Base-by-base conservation (phyloP, 306 rosid genomes). In the Alnus rubra region DNA sequence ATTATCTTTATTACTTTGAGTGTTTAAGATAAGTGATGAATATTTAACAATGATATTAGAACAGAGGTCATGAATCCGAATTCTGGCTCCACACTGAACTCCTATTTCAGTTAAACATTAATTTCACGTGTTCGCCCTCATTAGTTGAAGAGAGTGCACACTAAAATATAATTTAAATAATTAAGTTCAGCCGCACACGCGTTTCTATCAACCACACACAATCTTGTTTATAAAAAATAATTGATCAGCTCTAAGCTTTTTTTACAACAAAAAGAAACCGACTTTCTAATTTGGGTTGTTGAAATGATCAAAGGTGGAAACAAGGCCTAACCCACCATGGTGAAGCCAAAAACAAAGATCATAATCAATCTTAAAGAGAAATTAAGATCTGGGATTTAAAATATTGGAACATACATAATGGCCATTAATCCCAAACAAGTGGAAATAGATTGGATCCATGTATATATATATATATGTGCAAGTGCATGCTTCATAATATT, bases 361-460 rank as follows among this genome's bases (percentile, higher is more conserved):
- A 15, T 1, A 55, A 64, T 35, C 45, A 64, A 37, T 64, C 70
- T 7, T 64, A 2, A 7, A 35, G 70, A 64, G 10, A 14, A 51
- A 67, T 67, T 59, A 19, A 2, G 56, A 47, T 48, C 44, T 63
- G 73, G 78, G 74, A 42, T 54, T 23, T 69, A 13, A 76, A 72
- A 81, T 9, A 16, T 15, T 70, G 18, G 28, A 35, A 10, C 52
- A 81, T 19, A 48, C 48, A 55, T 73, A 78, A 70, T 42, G 77
- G 67, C 50, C 37, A 72, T 45, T 52, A 76, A 42, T 42, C 4
- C 45, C 45, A 14, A 39, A 77, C 75, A 55, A 48, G 58, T 72
- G 77, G 86, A 67, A 82, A 85, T 71, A 81, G 74, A 74, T 80
- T 77, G 76, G 81, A 77, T 77, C 80, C 79, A 74, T 67, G 5